Base-by-base conservation (phyloP, 495 filamentous ascomycete genomes). In the Penicillium bovifimosum region DNA sequence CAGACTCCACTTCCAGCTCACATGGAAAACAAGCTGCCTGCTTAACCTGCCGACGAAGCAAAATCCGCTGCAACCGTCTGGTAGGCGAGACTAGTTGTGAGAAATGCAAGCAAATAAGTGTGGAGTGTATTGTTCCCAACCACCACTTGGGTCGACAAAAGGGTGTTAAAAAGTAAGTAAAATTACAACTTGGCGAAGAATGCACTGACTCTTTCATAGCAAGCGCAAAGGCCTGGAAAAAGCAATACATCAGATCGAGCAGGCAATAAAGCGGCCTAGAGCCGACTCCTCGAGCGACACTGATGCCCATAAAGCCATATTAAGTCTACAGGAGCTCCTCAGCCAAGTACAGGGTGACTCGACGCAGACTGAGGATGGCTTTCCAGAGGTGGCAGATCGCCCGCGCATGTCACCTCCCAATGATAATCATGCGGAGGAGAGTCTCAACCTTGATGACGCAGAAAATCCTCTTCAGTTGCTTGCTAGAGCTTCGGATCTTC, bases 151-250 rank as follows among this genome's bases (percentile, higher is more conserved):
- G 86, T 8, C 72, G 86, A 50, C 83, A 86, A 52, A 87, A 87
- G 63, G 86, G 86, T 3, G 83, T 87, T 38, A 86, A 87, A 61
- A 88, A 88, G 85, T 83, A 63, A 72, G 79, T 41, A 1, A n/a
- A 13, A 18, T 5, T 31, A 8, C 10, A 9, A 33, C 6, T 16
- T 1, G 6, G 13, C 9, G 14, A n/a, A 35, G 3, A 7, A 7
- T 11, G n/a, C 14, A 29, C 36, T 61, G 47, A 58, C 49, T n/a
- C 18, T 17, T 52, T 17, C 6, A 17, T 54, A 88, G 85, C 63
- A 88, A 88, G 63, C 82, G 85, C 24, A 86, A 81, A 31, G 86
- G 86, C 0, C 64, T 88, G 45, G 85, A 87, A 50, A 88, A 86
- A 64, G 85, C 86, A 1, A 75, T 88, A 24, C 80, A 85, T 59